Conservation (phyloP, 331 rosid genomes). For the Acacia concinna region DNA sequence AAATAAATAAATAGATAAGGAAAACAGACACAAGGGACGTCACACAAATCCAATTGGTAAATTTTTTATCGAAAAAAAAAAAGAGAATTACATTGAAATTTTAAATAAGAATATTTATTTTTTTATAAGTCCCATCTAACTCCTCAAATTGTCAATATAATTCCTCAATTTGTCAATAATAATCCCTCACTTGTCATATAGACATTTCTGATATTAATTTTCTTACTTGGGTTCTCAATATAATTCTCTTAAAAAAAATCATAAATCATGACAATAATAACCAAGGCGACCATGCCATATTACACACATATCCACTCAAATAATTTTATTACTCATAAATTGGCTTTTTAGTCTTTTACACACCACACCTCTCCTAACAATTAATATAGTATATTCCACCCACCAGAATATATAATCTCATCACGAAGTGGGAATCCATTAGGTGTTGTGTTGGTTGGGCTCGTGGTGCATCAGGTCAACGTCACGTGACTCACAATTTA, state of each 20-base stretch:
- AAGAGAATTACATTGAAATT: too few relatives aligned
- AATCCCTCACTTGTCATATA: too few relatives aligned
- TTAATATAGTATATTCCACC: not conserved
- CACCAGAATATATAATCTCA: too few relatives aligned
- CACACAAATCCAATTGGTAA: not conserved
- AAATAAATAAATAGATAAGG: too few relatives aligned
- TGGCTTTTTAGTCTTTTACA: not conserved
- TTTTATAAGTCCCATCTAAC: too few relatives aligned
- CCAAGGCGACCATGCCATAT: not conserved
- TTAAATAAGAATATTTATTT: too few relatives aligned
- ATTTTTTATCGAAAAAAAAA: too few relatives aligned
- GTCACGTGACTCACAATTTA: slow-evolving; percentile 25
- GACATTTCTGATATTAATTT: too few relatives aligned
- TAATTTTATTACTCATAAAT: not conserved
- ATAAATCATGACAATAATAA: not conserved
- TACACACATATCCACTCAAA: not conserved
- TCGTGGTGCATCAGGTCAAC: not conserved
- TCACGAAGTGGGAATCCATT: not conserved
- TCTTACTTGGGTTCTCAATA: too few relatives aligned
- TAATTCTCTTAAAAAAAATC: too few relatives aligned
- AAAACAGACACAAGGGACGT: not conserved
- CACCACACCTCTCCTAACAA: not conserved
- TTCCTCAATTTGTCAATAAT: too few relatives aligned
- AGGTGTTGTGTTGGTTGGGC: not conserved
- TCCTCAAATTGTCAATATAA: too few relatives aligned